These are phyloP conservation scores for Xeromyces bisporus DNA, from an alignment of 495 filamentous ascomycete genomes.

Conservation along the genomic window DNA sequence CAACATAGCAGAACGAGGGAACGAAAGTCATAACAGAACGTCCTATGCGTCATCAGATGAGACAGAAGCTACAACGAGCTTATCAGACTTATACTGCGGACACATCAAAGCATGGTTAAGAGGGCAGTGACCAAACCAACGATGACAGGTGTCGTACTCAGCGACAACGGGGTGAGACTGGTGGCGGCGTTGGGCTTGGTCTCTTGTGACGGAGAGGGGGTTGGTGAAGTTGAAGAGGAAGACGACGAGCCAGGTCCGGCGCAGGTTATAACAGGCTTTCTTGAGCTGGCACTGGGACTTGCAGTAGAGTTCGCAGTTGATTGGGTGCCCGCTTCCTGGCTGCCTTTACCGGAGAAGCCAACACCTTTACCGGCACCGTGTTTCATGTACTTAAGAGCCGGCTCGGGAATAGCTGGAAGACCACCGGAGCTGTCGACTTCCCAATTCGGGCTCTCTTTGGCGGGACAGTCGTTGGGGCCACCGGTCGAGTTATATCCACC, in stretches of 20 bases:
- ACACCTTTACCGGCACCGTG: slow-evolving; percentile 55
- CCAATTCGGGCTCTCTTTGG: slow-evolving; percentile 46
- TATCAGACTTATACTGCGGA: no score
- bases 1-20: no score
- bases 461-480: slow-evolving; percentile 50
- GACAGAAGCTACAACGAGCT: no score
- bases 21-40: no score
- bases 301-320: slow-evolving; percentile 46
- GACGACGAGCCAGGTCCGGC: slow-evolving; percentile 18
- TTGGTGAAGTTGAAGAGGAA: slow-evolving; percentile 19
- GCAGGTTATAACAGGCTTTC: slow-evolving; percentile 19
- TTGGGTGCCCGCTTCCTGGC: slow-evolving; percentile 46
- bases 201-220: no score
- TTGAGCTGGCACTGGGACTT: slow-evolving; percentile 37
- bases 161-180: slow-evolving; percentile 15
- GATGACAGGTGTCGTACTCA: slow-evolving; percentile 32
- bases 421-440: slow-evolving; percentile 40
- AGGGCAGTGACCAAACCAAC: slow-evolving; percentile 36
- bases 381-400: slow-evolving; percentile 50
- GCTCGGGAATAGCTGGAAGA: slow-evolving; percentile 61
- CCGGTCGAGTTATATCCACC: slow-evolving; percentile 62
- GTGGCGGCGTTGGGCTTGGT: no score
- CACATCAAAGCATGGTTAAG: slow-evolving; percentile 45
- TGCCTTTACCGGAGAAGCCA: slow-evolving; percentile 56
- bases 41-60: no score